Evolutionary conservation across 257 asterid genomes (phyloP).

Genomic region (Vinca minor): DNA sequence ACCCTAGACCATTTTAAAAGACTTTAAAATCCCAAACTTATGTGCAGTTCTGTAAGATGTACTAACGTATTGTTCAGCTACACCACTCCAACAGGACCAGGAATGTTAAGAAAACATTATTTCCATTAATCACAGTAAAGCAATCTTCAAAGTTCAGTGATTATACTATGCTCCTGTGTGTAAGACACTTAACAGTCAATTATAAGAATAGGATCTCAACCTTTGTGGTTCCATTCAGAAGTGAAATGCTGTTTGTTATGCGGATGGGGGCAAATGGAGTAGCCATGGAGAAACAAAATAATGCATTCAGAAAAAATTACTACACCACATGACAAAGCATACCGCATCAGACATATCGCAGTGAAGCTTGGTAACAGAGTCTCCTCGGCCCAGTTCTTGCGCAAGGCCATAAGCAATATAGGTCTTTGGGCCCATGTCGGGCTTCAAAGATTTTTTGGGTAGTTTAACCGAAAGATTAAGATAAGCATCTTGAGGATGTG

Average conservation of each 20-base stretch:
- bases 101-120: background rate
- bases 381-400: constrained; percentile 81
- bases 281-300: background rate
- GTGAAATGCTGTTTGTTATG: background rate
- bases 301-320: background rate
- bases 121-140: no score
- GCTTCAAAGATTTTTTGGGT: constrained; percentile 43
- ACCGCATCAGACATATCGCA: constrained; percentile 96
- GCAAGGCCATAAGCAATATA: constrained; percentile 82
- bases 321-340: constrained; percentile 21
- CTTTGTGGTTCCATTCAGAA: background rate
- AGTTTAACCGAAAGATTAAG: constrained; percentile 65
- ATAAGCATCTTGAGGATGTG: constrained; percentile 57
- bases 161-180: background rate
- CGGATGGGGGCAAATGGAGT: background rate
- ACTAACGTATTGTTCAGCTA: background rate
- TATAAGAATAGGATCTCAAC: background rate
- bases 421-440: constrained; percentile 94
- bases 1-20: background rate
- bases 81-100: background rate
- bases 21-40: background rate
- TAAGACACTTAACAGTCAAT: background rate
- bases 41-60: background rate
- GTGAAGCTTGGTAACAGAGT: constrained; percentile 87
- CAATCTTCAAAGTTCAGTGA: background rate